A percentile compares a stretch with the other conserved stretches of the same genome.
phyloP scores from a whole-genome alignment of 768 basidiomycete species.

The Rhodosporidiobolus sp. region DNA sequence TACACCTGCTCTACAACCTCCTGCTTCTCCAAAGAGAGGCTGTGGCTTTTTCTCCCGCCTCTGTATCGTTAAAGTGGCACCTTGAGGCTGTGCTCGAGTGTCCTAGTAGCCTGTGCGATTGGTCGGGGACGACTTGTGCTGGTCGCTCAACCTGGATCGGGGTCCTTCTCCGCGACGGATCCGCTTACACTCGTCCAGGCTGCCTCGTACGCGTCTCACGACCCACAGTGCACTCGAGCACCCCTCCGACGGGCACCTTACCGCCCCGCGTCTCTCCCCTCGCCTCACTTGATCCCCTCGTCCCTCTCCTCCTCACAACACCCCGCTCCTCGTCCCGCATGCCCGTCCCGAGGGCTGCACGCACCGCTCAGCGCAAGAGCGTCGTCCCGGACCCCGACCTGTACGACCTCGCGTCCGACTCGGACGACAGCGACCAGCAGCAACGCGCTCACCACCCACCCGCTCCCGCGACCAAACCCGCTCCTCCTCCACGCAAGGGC shows the following conservation, averaged over 20 bases:
- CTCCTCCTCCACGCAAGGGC: background rate
- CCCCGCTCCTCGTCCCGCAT: background rate
- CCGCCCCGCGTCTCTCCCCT: no score
- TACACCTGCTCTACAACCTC: no score
- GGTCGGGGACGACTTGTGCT: no score
- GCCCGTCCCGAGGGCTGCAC: constrained; percentile 20
- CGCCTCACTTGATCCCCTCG: background rate
- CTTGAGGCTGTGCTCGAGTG: background rate
- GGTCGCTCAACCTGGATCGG: no score
- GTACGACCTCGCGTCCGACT: constrained; percentile 11
- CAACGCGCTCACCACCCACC: constrained; percentile 9
- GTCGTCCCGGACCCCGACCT: constrained; percentile 29
- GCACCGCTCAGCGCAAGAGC: constrained; percentile 13
- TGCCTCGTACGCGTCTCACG: background rate
- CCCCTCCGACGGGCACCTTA: no score
- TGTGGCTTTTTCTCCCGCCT: no score
- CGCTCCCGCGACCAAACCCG: constrained; percentile 3
- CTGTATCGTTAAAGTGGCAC: no score
- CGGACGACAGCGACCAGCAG: constrained; percentile 21
- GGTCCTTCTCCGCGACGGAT: no score
- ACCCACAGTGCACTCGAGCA: no score
- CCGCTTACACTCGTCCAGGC: no score
- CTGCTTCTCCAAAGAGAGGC: no score
- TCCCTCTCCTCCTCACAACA: background rate
- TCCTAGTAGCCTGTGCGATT: no score